A percentile compares a stretch with the other conserved stretches of the same genome.
Evolutionary conservation across 257 asterid genomes (phyloP).

Genomic region (Solanum neorickii): DNA sequence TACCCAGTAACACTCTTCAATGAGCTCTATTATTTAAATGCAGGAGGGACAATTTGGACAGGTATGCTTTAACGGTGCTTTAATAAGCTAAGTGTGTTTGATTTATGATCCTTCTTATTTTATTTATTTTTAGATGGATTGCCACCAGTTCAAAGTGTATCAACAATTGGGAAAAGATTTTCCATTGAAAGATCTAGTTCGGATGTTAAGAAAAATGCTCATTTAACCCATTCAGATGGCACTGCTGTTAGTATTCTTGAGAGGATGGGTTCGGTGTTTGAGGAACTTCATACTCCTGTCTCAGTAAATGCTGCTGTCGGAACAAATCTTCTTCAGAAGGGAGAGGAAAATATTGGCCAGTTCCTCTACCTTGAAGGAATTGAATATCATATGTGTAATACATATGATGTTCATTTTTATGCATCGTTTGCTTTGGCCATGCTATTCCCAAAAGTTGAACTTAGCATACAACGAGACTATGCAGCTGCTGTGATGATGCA

Average conservation of each 20-base stretch:
- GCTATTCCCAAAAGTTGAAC: slow-evolving; percentile 86
- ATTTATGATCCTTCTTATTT: neutral
- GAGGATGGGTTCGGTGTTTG: slow-evolving; percentile 57
- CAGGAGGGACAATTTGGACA: slow-evolving; percentile 98
- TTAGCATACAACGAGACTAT: slow-evolving; percentile 86
- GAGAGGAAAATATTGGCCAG: slow-evolving; percentile 91
- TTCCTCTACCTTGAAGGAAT: slow-evolving; percentile 91
- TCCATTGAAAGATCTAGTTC: slow-evolving; percentile 44
- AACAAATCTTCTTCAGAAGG: slow-evolving; percentile 49
- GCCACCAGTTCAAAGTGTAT: slow-evolving; percentile 55
- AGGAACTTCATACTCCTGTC: slow-evolving; percentile 51
- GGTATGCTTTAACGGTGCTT: slow-evolving; percentile 17
- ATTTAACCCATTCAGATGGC: slow-evolving; percentile 29
- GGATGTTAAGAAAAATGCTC: neutral
- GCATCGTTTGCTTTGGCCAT: slow-evolving; percentile 67
- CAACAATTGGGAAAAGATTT: slow-evolving; percentile 44
- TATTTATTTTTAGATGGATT: slow-evolving; percentile 56
- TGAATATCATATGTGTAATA: slow-evolving; percentile 91
- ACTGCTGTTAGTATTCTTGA: slow-evolving; percentile 70
- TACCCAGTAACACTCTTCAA: slow-evolving; percentile 87
- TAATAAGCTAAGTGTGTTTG: neutral
- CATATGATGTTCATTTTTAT: slow-evolving; percentile 92
- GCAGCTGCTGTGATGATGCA: slow-evolving; percentile 98
- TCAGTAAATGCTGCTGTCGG: slow-evolving; percentile 68
- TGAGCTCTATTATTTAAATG: slow-evolving; percentile 85